These are phyloP conservation scores for Blyttiomyces sp. DNA, from an alignment of 371 early-diverging fungal genomes.

Conservation along the genomic window DNA sequence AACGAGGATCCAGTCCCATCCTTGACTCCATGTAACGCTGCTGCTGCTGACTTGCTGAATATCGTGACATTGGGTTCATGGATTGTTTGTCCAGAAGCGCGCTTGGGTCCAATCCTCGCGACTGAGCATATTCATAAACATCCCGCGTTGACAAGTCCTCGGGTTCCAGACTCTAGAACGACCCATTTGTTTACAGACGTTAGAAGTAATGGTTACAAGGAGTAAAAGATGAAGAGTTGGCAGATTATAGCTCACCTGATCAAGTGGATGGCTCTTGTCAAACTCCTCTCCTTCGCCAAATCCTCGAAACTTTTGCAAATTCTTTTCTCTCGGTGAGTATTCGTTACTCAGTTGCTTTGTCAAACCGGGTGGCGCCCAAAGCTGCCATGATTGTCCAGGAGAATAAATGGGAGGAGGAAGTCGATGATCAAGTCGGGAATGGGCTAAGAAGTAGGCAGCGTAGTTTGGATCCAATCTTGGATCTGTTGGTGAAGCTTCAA, in stretches of 20 bases:
- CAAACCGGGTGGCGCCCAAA: conserved; percentile 38
- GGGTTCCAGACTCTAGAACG: neutral
- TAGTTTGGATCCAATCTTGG: conserved; percentile 46
- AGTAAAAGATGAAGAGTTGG: neutral
- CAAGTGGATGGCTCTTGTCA: conserved; percentile 9
- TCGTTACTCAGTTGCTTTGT: conserved; percentile 9
- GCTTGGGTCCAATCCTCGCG: conserved; percentile 1
- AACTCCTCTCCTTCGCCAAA: conserved; percentile 19
- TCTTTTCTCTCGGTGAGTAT: neutral
- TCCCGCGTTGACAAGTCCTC: conserved; percentile 9
- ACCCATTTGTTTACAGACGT: conserved; percentile 9
- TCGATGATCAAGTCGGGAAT: conserved; percentile 48
- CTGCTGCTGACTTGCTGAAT: too few relatives aligned
- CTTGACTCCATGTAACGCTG: too few relatives aligned
- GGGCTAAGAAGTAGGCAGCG: conserved; percentile 47
- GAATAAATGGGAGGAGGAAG: conserved; percentile 45
- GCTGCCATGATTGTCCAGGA: conserved; percentile 48
- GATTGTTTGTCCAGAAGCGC: conserved; percentile 7
- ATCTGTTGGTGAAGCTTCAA: conserved; percentile 13
- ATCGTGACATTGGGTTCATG: conserved; percentile 9
- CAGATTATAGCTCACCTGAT: too few relatives aligned
- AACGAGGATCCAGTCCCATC: too few relatives aligned
- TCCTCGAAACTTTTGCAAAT: conserved; percentile 21
- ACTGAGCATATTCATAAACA: conserved; percentile 4
- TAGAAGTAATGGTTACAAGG: neutral